Conservation (phyloP, 2,329 filamentous ascomycete genomes). For the Madurella mycetomatis region DNA sequence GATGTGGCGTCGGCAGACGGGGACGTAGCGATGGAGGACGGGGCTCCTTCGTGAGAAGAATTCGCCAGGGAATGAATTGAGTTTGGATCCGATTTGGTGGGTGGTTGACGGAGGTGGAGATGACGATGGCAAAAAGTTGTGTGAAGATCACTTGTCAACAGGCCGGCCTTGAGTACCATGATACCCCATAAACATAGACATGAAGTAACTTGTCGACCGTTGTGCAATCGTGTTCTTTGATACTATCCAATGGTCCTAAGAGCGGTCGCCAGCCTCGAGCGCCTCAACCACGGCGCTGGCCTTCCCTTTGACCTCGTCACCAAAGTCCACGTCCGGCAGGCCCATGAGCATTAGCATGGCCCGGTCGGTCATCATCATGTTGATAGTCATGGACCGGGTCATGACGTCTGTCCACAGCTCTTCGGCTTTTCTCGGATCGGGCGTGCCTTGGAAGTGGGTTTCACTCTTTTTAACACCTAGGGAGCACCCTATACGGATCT, state of each 20-base stretch:
- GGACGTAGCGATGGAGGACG: conserved; percentile 22
- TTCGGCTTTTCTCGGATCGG: conserved; percentile 24
- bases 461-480: background rate
- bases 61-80: background rate
- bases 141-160: no score
- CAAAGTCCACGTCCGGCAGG: conserved; percentile 29
- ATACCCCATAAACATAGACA: conserved; percentile 2
- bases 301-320: conserved; percentile 27
- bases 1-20: conserved; percentile 5
- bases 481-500: background rate
- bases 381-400: conserved; percentile 30
- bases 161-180: background rate
- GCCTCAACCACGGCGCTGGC: conserved; percentile 25
- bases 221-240: background rate
- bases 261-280: conserved; percentile 11
- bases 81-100: background rate
- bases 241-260: background rate
- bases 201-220: no score
- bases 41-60: background rate
- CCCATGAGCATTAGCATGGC: conserved; percentile 33
- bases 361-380: conserved; percentile 31
- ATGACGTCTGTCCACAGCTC: conserved; percentile 27
- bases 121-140: no score
- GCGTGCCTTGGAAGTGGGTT: conserved; percentile 17
- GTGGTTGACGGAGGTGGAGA: no score